These are phyloP conservation scores for Phytomonas sp. DNA, from an alignment of 208 protist genomes.

Conservation along the genomic window DNA sequence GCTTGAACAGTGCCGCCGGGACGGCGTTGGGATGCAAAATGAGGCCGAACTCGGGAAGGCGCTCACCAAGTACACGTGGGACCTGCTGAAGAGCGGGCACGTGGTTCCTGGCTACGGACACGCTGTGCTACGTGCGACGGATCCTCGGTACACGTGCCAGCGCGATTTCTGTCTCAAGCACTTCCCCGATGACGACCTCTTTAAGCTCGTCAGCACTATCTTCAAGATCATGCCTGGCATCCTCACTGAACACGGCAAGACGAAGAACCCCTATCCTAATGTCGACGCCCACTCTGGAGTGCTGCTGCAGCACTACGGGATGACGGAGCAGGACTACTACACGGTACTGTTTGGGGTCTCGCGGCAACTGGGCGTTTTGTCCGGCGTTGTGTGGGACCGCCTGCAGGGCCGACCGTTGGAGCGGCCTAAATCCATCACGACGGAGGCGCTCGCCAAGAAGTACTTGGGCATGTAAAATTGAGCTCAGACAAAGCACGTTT, in stretches of 20 bases:
- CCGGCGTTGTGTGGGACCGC: constrained; percentile 92
- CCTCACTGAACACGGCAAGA: constrained; percentile 96
- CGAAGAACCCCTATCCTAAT: constrained; percentile 97
- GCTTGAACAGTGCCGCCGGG: constrained; percentile 44
- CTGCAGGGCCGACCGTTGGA: constrained; percentile 93
- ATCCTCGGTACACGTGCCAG: constrained; percentile 97
- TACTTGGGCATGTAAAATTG: constrained; percentile 23
- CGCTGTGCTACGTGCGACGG: constrained; percentile 96
- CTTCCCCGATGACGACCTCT: constrained; percentile 94
- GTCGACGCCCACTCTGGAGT: constrained; percentile 96
- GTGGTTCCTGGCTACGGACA: constrained; percentile 96
- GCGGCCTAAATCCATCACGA: constrained; percentile 93
- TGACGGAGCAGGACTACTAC: constrained; percentile 96
- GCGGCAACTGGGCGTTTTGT: constrained; percentile 92
- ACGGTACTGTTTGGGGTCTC: constrained; percentile 97
- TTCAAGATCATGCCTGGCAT: constrained; percentile 92
- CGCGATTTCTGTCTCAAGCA: constrained; percentile 95
- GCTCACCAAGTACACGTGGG: constrained; percentile 87
- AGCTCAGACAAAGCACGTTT: too few relatives aligned
- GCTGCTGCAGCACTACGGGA: constrained; percentile 93
- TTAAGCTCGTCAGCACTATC: constrained; percentile 90
- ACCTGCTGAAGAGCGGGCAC: constrained; percentile 82
- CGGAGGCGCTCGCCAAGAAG: constrained; percentile 68
- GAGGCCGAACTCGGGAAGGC: constrained; percentile 50
- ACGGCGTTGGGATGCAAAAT: constrained; percentile 36